Conservation (phyloP, 2,329 filamentous ascomycete species). For the Beauveria brongniartii region DNA sequence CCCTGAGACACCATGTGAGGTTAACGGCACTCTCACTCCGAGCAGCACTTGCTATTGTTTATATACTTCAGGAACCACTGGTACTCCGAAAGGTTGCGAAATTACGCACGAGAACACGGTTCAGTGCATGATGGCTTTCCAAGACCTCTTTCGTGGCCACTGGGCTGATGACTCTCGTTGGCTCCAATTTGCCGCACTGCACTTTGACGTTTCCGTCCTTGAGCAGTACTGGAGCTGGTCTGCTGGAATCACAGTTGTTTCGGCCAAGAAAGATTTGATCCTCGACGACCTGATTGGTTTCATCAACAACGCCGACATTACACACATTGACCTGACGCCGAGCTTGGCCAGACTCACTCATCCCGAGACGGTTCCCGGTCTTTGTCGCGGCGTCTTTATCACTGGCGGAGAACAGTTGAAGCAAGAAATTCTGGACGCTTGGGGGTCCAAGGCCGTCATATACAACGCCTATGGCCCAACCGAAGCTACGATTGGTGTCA, state of each 20-base stretch:
- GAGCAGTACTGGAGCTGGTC: constrained; percentile 97
- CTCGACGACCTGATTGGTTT: constrained; percentile 72
- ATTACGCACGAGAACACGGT: constrained; percentile 84
- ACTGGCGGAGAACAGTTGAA: constrained; percentile 84
- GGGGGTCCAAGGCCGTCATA: constrained; percentile 73
- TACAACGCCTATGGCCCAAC: constrained; percentile 93
- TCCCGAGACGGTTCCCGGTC: constrained; percentile 70
- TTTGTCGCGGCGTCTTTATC: constrained; percentile 82
- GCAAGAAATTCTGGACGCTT: constrained; percentile 79
- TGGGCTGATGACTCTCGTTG: constrained; percentile 70
- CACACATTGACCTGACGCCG: constrained; percentile 86
- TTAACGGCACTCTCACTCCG: constrained; percentile 19
- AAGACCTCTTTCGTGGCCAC: constrained; percentile 64
- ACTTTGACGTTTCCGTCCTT: constrained; percentile 88
- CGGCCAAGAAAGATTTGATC: constrained; percentile 74
- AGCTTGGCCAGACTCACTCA: constrained; percentile 72
- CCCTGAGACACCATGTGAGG: constrained; percentile 13
- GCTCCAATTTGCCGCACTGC: constrained; percentile 89
- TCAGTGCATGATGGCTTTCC: constrained; percentile 83
- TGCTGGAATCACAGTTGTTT: constrained; percentile 75
- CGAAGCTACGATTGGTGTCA: constrained; percentile 87
- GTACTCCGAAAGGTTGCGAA: constrained; percentile 78
- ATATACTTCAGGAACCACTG: constrained; percentile 83
- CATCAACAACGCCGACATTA: constrained; percentile 66
- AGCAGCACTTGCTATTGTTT: constrained; percentile 69